These are phyloP conservation scores for Pythium oligandrum DNA, from an alignment of 352 stramenopile species.

Conservation along the genomic window DNA sequence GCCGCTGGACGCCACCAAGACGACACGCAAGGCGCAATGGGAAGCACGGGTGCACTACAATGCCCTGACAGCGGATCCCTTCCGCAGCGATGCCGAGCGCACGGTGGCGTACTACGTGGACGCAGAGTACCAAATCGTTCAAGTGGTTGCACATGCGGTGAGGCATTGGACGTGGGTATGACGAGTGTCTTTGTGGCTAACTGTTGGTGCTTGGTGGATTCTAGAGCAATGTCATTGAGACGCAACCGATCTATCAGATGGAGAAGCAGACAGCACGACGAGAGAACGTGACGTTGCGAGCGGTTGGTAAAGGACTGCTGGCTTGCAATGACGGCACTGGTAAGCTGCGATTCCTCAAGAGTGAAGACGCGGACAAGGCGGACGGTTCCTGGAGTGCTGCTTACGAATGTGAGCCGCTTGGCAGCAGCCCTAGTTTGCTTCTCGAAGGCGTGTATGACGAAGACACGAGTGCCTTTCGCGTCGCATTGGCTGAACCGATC, in stretches of 20 bases:
- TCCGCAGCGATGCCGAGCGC: slow-evolving; percentile 25
- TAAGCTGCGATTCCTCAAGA: slow-evolving; percentile 47
- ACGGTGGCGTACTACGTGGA: slow-evolving; percentile 65
- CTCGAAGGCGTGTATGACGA: slow-evolving; percentile 46
- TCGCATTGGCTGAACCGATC: slow-evolving; percentile 43
- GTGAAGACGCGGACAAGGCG: slow-evolving; percentile 15
- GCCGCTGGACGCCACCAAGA: slow-evolving; percentile 39
- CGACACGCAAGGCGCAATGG: slow-evolving; percentile 69
- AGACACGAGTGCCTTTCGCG: slow-evolving; percentile 27
- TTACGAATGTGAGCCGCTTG: slow-evolving; percentile 51
- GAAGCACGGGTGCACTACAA: slow-evolving; percentile 68
- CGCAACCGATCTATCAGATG: slow-evolving; percentile 34
- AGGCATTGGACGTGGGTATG: too few species aligned
- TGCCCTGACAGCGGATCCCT: slow-evolving; percentile 49
- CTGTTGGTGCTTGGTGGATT: neutral
- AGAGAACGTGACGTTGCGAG: slow-evolving; percentile 61
- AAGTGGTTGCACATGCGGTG: slow-evolving; percentile 23
- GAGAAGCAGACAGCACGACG: slow-evolving; percentile 27
- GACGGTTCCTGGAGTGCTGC: slow-evolving; percentile 31
- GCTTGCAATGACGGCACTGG: slow-evolving; percentile 63
- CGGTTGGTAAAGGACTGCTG: slow-evolving; percentile 53
- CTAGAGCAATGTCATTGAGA: slow-evolving; percentile 18
- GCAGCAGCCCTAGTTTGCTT: slow-evolving; percentile 30
- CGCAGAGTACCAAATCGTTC: slow-evolving; percentile 54
- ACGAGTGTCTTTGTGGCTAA: too few species aligned